Percentiles rank a stretch among this genome's conserved stretches.
Conservation (phyloP, 2,329 filamentous ascomycete genomes). For the Sporothrix mexicana region DNA sequence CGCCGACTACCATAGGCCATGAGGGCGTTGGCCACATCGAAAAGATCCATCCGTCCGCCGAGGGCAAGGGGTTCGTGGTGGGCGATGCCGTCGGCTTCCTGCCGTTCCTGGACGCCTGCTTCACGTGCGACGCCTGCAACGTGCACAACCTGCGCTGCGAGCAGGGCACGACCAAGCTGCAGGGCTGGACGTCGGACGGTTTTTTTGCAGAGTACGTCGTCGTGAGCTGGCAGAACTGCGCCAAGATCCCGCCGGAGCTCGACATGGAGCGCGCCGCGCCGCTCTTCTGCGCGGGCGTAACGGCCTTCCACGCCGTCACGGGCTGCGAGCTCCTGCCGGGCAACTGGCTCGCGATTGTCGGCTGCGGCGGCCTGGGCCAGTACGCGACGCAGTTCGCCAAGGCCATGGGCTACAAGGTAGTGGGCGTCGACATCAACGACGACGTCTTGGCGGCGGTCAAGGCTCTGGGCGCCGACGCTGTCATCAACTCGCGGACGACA, state of each 20-base stretch:
- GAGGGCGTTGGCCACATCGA: constrained; percentile 68
- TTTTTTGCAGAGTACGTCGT: constrained; percentile 43
- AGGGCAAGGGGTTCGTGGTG: constrained; percentile 49
- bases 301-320: constrained; percentile 76
- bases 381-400: constrained; percentile 41
- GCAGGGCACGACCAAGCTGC: constrained; percentile 38
- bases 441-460: constrained; percentile 36
- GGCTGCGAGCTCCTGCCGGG: constrained; percentile 59
- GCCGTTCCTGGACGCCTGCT: constrained; percentile 41
- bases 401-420: constrained; percentile 40
- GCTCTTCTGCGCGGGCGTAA: constrained; percentile 43
- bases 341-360: constrained; percentile 41
- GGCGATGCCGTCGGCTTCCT: constrained; percentile 11
- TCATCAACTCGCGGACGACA: constrained; percentile 20
- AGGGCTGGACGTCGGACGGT: constrained; percentile 40
- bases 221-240: constrained; percentile 40
- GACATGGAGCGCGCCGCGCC: constrained; percentile 40
- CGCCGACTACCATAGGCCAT: constrained; percentile 54
- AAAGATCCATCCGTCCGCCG: constrained; percentile 65
- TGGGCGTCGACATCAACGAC: constrained; percentile 40
- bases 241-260: constrained; percentile 40
- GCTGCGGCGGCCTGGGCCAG: constrained; percentile 42
- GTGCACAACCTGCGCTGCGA: constrained; percentile 41
- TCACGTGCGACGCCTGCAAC: constrained; percentile 39
- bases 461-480: constrained; percentile 26